Percentiles rank a stretch among this genome's conserved stretches.
phyloP scores from a whole-genome alignment of 768 basidiomycete genomes.

The Agaricus sinodeliciosus region DNA sequence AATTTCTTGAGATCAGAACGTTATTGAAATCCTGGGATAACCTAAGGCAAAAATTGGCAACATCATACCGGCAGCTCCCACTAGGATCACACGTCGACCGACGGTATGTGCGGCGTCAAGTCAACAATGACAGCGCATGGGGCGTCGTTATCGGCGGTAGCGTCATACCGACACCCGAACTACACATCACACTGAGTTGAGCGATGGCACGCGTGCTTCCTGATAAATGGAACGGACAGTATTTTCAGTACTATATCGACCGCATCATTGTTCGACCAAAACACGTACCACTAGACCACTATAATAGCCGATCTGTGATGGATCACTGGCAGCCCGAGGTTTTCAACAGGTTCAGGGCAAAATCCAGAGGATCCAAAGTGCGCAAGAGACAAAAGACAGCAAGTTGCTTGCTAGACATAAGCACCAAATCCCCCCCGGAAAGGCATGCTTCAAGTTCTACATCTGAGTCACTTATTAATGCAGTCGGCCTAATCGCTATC shows the following conservation, averaged over 20 bases:
- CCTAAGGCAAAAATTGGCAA: conserved; percentile 44
- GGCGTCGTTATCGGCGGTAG: background rate
- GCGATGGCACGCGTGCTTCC: conserved; percentile 58
- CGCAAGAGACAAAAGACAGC: conserved; percentile 46
- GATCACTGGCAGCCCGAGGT: conserved; percentile 47
- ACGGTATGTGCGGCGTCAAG: conserved; percentile 34
- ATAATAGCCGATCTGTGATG: conserved; percentile 54
- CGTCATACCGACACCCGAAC: conserved; percentile 48
- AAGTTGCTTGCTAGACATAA: conserved; percentile 31
- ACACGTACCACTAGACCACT: conserved; percentile 53
- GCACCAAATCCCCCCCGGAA: background rate
- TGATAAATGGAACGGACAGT: conserved; percentile 16
- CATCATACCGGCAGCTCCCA: conserved; percentile 41
- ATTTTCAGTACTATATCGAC: background rate
- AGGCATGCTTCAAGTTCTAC: background rate
- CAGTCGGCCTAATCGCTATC: too few relatives aligned
- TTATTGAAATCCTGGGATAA: conserved; percentile 42
- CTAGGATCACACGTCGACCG: conserved; percentile 55
- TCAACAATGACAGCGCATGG: background rate
- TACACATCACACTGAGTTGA: conserved; percentile 52
- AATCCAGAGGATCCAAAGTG: too few relatives aligned
- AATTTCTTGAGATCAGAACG: conserved; percentile 39
- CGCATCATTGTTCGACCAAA: background rate
- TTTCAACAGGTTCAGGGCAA: conserved; percentile 56
- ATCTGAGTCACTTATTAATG: background rate